phyloP scores from a whole-genome alignment of 2,329 filamentous ascomycete genomes.

The Ampelomyces quisqualis region DNA sequence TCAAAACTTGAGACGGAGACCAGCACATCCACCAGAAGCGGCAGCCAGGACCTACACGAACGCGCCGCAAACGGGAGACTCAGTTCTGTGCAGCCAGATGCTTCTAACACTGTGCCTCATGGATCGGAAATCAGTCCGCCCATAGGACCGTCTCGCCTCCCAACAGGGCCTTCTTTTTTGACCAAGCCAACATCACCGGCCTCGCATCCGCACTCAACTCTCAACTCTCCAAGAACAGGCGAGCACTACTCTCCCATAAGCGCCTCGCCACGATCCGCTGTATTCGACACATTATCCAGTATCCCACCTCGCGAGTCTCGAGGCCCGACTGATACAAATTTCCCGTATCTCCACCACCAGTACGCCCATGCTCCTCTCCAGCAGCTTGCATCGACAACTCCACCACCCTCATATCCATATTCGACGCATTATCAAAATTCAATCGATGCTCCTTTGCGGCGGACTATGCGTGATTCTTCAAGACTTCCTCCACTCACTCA shows the following conservation, averaged over 20 bases:
- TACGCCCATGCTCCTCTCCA: slow-evolving; percentile 17
- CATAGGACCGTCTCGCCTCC: slow-evolving; percentile 23
- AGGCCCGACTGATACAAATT: slow-evolving; percentile 19
- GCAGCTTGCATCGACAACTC: slow-evolving; percentile 20
- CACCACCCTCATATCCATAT: slow-evolving; percentile 22
- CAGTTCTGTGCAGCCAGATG: slow-evolving; percentile 30
- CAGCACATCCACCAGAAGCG: slow-evolving; percentile 33
- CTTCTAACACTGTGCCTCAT: slow-evolving; percentile 16
- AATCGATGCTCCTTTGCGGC: slow-evolving; percentile 34
- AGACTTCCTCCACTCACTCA: slow-evolving; percentile 40
- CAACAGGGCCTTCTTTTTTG: slow-evolving; percentile 26
- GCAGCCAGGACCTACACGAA: slow-evolving; percentile 35
- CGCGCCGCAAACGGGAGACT: slow-evolving; percentile 27
- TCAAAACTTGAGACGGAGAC: slow-evolving; percentile 47
- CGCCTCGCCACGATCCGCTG: slow-evolving; percentile 36
- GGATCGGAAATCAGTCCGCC: slow-evolving; percentile 34
- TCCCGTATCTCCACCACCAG: slow-evolving; percentile 19
- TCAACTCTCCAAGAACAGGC: slow-evolving; percentile 36
- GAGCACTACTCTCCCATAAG: slow-evolving; percentile 41
- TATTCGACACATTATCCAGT: slow-evolving; percentile 25
- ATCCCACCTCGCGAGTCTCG: slow-evolving; percentile 23
- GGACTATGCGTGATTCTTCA: slow-evolving; percentile 31
- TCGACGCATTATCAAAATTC: slow-evolving; percentile 23
- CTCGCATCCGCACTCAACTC: slow-evolving; percentile 29
- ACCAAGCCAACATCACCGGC: slow-evolving; percentile 41